Evolutionary conservation across 2,329 filamentous ascomycete species (phyloP).

Genomic region (Cytospora piceae): DNA sequence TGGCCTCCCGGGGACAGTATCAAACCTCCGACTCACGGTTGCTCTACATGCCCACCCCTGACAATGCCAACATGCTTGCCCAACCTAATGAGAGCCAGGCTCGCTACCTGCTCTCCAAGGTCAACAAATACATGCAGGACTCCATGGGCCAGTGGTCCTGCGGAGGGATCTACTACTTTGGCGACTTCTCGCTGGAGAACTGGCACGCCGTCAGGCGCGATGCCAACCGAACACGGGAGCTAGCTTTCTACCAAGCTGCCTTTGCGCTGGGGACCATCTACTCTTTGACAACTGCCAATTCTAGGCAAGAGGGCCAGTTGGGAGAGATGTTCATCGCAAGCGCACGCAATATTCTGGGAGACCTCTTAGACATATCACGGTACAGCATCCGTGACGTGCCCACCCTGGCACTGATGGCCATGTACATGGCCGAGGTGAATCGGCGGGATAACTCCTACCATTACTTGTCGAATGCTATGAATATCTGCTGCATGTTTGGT

Average conservation of each 20-base stretch:
- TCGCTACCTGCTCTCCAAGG: conserved; percentile 43
- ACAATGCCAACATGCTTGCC: background rate
- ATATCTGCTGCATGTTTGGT: conserved; percentile 53
- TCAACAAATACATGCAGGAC: conserved; percentile 51
- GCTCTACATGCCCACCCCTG: conserved; percentile 37
- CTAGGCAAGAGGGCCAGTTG: conserved; percentile 39
- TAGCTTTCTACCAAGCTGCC: conserved; percentile 51
- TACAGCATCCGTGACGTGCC: conserved; percentile 50
- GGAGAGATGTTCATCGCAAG: conserved; percentile 51
- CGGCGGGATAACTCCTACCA: conserved; percentile 53
- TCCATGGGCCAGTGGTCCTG: conserved; percentile 47
- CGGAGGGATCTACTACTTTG: conserved; percentile 53
- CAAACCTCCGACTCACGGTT: conserved; percentile 52
- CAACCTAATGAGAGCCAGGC: conserved; percentile 39
- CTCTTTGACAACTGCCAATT: conserved; percentile 37
- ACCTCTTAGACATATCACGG: conserved; percentile 49
- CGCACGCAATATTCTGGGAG: conserved; percentile 49
- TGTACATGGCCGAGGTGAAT: conserved; percentile 55
- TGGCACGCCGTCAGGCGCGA: conserved; percentile 22
- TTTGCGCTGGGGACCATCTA: conserved; percentile 47
- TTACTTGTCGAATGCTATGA: conserved; percentile 51
- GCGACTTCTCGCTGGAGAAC: conserved; percentile 36
- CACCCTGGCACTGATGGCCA: conserved; percentile 50
- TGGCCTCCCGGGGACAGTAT: conserved; percentile 49
- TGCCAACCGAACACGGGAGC: conserved; percentile 35